These are phyloP conservation scores for Alternaria ventricosa DNA, from an alignment of 2,329 filamentous ascomycete genomes.

Conservation along the genomic window DNA sequence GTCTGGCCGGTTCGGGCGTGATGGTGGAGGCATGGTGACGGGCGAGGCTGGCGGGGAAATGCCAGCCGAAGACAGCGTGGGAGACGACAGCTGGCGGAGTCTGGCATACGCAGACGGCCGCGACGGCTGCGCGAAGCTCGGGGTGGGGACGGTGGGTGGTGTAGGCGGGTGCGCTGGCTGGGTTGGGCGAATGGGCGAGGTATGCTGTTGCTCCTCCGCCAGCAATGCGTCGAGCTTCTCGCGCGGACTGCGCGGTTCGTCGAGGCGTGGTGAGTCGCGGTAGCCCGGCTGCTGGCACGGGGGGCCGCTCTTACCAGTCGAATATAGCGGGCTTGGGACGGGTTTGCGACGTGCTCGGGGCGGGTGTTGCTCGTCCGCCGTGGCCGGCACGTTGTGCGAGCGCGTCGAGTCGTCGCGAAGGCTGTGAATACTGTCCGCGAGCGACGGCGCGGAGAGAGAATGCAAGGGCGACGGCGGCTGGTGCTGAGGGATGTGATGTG, in stretches of 20 bases:
- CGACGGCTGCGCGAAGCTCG: constrained; percentile 22
- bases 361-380: constrained; percentile 25
- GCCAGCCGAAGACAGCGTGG: constrained; percentile 38
- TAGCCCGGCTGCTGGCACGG: constrained; percentile 26
- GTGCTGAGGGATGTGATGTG: constrained; percentile 14
- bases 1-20: constrained; percentile 44
- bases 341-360: constrained; percentile 28
- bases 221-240: constrained; percentile 50
- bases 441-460: constrained; percentile 26
- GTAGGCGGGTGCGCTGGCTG: constrained; percentile 15
- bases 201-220: constrained; percentile 38
- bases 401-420: constrained; percentile 40
- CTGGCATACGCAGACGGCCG: constrained; percentile 41
- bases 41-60: constrained; percentile 46
- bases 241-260: constrained; percentile 47
- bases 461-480: constrained; percentile 15
- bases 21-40: constrained; percentile 45
- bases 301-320: constrained; percentile 18
- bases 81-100: constrained; percentile 45
- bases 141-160: constrained; percentile 15
- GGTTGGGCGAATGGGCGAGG: constrained; percentile 21
- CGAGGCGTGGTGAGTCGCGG: constrained; percentile 43
- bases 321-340: constrained; percentile 37
- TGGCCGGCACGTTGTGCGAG: constrained; percentile 22
- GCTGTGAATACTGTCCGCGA: constrained; percentile 39